phyloP scores from a whole-genome alignment of 176 grass and related monocot genomes.

The Aegilops sharonensis region DNA sequence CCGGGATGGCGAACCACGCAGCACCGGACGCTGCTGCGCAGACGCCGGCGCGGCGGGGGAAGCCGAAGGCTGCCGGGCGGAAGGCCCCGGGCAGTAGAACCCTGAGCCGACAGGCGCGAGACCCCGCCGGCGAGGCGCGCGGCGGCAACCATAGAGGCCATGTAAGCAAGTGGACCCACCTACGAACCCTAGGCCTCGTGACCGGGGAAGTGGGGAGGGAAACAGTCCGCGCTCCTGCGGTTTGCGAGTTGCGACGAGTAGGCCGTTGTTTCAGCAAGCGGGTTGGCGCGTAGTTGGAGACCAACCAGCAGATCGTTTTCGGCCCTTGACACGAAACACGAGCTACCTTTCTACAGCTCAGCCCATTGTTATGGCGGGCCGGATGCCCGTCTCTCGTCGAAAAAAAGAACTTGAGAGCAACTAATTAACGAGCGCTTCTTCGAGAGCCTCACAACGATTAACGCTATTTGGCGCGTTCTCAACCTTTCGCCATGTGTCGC shows the following conservation, averaged over 20 bases:
- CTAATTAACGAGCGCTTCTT: too few relatives aligned
- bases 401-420: too few relatives aligned
- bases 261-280: conserved; percentile 4
- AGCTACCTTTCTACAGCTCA: too few relatives aligned
- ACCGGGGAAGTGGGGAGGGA: too few relatives aligned
- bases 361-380: too few relatives aligned
- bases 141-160: conserved; percentile 26
- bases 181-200: conserved; percentile 12
- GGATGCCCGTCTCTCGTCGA: too few relatives aligned
- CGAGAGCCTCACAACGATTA: too few relatives aligned
- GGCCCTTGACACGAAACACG: not conserved
- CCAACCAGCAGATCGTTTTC: not conserved
- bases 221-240: not conserved
- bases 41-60: not conserved
- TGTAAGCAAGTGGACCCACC: not conserved
- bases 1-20: conserved; percentile 17
- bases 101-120: not conserved
- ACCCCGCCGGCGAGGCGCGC: conserved; percentile 21
- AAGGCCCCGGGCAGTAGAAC: not conserved
- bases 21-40: conserved; percentile 32
- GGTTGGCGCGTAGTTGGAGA: not conserved
- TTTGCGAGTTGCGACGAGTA: not conserved
- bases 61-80: not conserved
- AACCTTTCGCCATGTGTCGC: too few relatives aligned
- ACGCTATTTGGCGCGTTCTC: too few relatives aligned